Base-by-base conservation (phyloP, 805 yeast genomes). In the Metschnikowia hibisci region DNA sequence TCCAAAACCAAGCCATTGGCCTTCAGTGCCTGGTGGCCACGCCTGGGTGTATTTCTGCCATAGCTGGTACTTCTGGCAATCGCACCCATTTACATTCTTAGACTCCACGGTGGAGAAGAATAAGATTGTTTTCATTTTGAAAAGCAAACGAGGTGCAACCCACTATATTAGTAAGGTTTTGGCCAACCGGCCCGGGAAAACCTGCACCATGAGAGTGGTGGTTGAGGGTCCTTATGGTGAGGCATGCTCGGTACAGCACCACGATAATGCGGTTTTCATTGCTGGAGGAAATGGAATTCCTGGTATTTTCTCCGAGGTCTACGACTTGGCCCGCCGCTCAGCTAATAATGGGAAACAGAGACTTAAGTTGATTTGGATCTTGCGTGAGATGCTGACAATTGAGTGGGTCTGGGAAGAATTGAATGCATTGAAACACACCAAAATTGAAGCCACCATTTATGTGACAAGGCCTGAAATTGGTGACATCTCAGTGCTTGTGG, bases 241-340 rank as follows among this genome's bases (percentile, higher is more conserved):
- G 26, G 51, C 74, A 2, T 58, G 78, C 3, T 74, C 81, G 1
- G 64, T 78, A 11, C 61, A 66, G 28, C 63, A 67, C 32, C 82
- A 74, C 52, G 76, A 78, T 37, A 72, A 75, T 45, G 74, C 81
- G 4, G 71, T 83, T 5, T 71, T 82, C 33, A 52, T 84, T 22
- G 84, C 90, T 5, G 90, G 88, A 34, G 91, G 93, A 27, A 80
- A 81, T 43, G 95, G 93, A 42, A 69, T 85, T 42, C 82, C 91
- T 0, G 86, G 81, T n/a, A 63, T 73, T 20, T 62, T 67, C 35
- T 66, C 70, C 12, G 74, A 72, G 51, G 72, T 69, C 30, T 46
- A 54, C 42, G 61, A 61, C 46, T 49, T 64, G 46, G 64, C 64
- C 4, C 34, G 30, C 12, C 57, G 53, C 20, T 51, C 61, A 2